Evolutionary conservation across 163 green algal species (phyloP).

Genomic region (Picocystis sp.): DNA sequence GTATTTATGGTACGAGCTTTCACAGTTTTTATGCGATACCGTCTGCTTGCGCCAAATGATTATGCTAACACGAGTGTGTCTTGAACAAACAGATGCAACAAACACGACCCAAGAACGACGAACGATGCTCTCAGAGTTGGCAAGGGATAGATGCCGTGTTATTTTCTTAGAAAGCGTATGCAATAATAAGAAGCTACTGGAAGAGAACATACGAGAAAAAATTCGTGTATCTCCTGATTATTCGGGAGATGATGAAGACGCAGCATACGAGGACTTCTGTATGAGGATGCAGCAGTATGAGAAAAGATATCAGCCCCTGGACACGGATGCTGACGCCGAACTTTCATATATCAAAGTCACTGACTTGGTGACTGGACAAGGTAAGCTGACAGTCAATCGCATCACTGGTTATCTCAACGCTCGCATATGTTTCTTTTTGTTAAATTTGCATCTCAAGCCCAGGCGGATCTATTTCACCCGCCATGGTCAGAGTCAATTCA

Average conservation of each 20-base stretch:
- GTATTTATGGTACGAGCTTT: neutral
- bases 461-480: slow-evolving; percentile 69
- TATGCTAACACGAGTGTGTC: neutral
- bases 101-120: too few relatives aligned
- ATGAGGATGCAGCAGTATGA: neutral
- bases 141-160: slow-evolving; percentile 13
- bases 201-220: slow-evolving; percentile 83
- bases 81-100: too few relatives aligned
- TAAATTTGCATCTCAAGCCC: slow-evolving; percentile 49
- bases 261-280: slow-evolving; percentile 13
- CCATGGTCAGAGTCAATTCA: slow-evolving; percentile 70
- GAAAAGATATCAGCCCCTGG: neutral
- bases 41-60: too few relatives aligned
- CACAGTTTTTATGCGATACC: too few relatives aligned
- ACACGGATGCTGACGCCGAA: neutral
- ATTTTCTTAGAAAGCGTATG: slow-evolving; percentile 95
- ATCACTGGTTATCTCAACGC: slow-evolving; percentile 83
- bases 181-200: slow-evolving; percentile 60
- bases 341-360: slow-evolving; percentile 9
- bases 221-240: slow-evolving; percentile 84
- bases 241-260: slow-evolving; percentile 58
- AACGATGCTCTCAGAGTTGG: too few relatives aligned
- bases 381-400: slow-evolving; percentile 79
- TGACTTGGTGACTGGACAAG: slow-evolving; percentile 36
- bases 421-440: slow-evolving; percentile 87